A percentile compares a stretch with the other conserved stretches of the same genome.
Conservation (phyloP, 768 basidiomycete genomes). For the Pulveroboletus ravenelii region DNA sequence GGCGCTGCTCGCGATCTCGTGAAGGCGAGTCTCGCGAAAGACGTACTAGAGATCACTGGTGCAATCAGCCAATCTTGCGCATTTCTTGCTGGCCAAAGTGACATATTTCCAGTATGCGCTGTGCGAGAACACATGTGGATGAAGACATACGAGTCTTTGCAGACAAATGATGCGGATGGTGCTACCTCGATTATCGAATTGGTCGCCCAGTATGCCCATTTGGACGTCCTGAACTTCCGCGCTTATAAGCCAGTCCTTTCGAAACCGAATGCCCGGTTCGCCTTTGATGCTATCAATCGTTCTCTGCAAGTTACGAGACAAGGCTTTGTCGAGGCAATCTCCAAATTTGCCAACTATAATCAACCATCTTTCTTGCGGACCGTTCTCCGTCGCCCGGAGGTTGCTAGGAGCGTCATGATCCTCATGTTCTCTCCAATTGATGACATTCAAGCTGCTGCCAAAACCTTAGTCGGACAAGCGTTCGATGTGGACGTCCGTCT, state of each 20-base stretch:
- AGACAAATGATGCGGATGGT: constrained; percentile 53
- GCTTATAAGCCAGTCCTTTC: constrained; percentile 43
- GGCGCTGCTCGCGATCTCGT: constrained; percentile 40
- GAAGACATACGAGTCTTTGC: constrained; percentile 55
- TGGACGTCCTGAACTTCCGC: constrained; percentile 54
- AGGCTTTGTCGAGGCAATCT: constrained; percentile 60
- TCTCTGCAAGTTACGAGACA: constrained; percentile 53
- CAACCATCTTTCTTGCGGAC: constrained; percentile 46
- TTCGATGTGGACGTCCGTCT: constrained; percentile 86
- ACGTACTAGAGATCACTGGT: constrained; percentile 30
- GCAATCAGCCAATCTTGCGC: constrained; percentile 32
- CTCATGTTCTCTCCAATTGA: constrained; percentile 83
- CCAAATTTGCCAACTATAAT: constrained; percentile 61
- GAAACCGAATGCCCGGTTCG: constrained; percentile 26
- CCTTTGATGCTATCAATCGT: constrained; percentile 56
- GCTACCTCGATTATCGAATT: constrained; percentile 55
- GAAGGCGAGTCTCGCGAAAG: constrained; percentile 27
- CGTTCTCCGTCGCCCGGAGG: constrained; percentile 51
- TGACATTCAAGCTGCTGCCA: constrained; percentile 67
- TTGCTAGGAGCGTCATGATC: constrained; percentile 55
- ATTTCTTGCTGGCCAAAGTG: constrained; percentile 28
- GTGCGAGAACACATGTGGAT: constrained; percentile 66
- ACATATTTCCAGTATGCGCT: constrained; percentile 33
- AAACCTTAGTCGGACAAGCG: constrained; percentile 76
- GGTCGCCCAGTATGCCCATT: constrained; percentile 56